Conservation (phyloP, 2,329 filamentous ascomycete species). For the Cladophialophora yegresii region DNA sequence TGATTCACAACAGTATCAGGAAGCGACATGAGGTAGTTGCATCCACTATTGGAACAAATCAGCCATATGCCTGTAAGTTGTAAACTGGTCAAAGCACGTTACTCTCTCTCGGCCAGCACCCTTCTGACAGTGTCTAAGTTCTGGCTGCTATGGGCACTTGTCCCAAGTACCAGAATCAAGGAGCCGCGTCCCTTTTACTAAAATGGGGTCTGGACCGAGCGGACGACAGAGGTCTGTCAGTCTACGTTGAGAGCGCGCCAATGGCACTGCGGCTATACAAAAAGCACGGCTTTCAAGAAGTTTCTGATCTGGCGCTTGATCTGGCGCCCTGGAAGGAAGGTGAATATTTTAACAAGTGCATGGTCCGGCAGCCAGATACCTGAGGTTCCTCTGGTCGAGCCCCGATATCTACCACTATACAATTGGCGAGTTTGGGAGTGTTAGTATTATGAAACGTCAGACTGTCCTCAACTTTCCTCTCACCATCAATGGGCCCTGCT, state of each 20-base stretch:
- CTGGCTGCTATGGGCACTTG: slow-evolving; percentile 30
- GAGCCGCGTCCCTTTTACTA: slow-evolving; percentile 28
- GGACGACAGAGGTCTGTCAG: slow-evolving; percentile 26
- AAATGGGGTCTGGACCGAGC: slow-evolving; percentile 31
- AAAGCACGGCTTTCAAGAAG: slow-evolving; percentile 28
- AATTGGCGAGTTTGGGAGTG: neutral
- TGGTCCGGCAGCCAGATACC: slow-evolving; percentile 23
- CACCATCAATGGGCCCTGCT: slow-evolving; percentile 22
- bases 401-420: neutral
- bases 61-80: slow-evolving; percentile 29
- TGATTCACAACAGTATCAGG: slow-evolving; percentile 29
- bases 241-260: slow-evolving; percentile 29
- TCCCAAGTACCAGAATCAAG: slow-evolving; percentile 29
- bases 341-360: slow-evolving; percentile 28
- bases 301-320: slow-evolving; percentile 25
- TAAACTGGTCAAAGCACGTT: neutral
- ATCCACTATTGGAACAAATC: slow-evolving; percentile 15
- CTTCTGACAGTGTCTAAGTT: slow-evolving; percentile 10
- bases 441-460: slow-evolving; percentile 2
- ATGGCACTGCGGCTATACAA: slow-evolving; percentile 23
- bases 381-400: neutral
- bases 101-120: neutral
- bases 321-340: slow-evolving; percentile 23
- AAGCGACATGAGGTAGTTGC: slow-evolving; percentile 32
- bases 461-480: slow-evolving; percentile 10